Percentiles rank a stretch among this genome's conserved stretches.
Conservation (phyloP, 768 basidiomycete species). For the Zangia roseola region DNA sequence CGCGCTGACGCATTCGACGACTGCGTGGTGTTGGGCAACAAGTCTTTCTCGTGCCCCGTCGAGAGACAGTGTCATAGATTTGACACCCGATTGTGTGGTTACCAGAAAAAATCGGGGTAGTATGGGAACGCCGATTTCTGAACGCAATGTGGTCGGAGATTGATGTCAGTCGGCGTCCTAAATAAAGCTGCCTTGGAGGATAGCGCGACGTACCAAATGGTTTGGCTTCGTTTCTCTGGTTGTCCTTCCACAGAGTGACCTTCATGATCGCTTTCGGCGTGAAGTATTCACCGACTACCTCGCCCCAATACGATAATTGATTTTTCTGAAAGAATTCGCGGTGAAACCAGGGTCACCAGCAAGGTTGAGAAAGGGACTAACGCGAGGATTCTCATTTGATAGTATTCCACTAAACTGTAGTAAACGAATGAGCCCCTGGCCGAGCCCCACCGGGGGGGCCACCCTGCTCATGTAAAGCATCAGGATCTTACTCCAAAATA, state of each 20-base stretch:
- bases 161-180: slow-evolving; percentile 4
- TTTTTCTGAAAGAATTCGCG: slow-evolving; percentile 45
- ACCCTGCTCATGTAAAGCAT: slow-evolving; percentile 26
- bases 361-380: slow-evolving; percentile 14
- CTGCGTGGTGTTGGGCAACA: slow-evolving; percentile 42
- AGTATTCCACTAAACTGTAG: slow-evolving; percentile 71
- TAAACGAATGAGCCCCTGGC: slow-evolving; percentile 64
- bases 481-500: slow-evolving; percentile 8
- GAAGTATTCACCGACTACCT: slow-evolving; percentile 67
- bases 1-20: slow-evolving; percentile 71
- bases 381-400: slow-evolving; percentile 52
- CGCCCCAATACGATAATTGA: slow-evolving; percentile 65
- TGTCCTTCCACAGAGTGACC: slow-evolving; percentile 87
- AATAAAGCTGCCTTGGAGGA: not conserved
- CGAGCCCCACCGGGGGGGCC: slow-evolving; percentile 43
- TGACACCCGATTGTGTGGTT: slow-evolving; percentile 81
- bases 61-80: slow-evolving; percentile 76
- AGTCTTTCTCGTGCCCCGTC: slow-evolving; percentile 74
- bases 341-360: slow-evolving; percentile 5
- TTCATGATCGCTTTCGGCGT: slow-evolving; percentile 69
- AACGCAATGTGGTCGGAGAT: slow-evolving; percentile 10
- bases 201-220: slow-evolving; percentile 64
- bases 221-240: slow-evolving; percentile 74
- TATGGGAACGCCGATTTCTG: slow-evolving; percentile 80
- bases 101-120: slow-evolving; percentile 84